A percentile compares a stretch with the other conserved stretches of the same genome.
Conservation (phyloP, 495 filamentous ascomycete species). For the Hypoxylon lenormandii region DNA sequence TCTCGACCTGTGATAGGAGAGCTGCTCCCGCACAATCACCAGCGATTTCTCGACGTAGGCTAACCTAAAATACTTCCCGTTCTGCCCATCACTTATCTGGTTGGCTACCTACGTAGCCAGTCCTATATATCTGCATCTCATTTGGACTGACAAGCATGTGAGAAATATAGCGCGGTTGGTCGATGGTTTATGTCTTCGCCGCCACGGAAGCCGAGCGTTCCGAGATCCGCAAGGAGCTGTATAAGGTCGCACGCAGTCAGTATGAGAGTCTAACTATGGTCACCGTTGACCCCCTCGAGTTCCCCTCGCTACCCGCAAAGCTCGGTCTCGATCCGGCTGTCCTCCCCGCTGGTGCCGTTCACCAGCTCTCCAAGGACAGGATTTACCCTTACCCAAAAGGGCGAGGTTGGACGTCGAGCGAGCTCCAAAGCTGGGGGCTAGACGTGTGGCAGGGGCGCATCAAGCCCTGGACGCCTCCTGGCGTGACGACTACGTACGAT, state of each 20-base stretch:
- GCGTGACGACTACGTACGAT: constrained; percentile 46
- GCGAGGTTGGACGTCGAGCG: constrained; percentile 32
- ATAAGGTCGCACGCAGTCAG: constrained; percentile 55
- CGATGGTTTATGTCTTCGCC: constrained; percentile 60
- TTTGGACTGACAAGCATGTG: constrained; percentile 3
- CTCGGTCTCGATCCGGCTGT: constrained; percentile 49
- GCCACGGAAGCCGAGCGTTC: constrained; percentile 44
- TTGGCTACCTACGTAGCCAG: neutral
- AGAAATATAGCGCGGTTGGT: constrained; percentile 51
- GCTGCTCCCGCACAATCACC: constrained; percentile 54
- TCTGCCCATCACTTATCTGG: neutral
- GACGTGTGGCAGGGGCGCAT: constrained; percentile 52
- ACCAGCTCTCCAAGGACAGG: constrained; percentile 52
- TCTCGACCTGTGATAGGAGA: constrained; percentile 55
- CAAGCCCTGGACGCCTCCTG: constrained; percentile 53
- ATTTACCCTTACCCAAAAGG: constrained; percentile 53
- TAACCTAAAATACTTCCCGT: neutral
- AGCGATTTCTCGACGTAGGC: constrained; percentile 55
- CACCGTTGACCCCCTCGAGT: constrained; percentile 58
- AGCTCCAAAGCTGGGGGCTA: constrained; percentile 50
- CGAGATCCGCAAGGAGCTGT: constrained; percentile 49
- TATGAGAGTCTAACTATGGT: constrained; percentile 56
- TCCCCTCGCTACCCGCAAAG: constrained; percentile 52
- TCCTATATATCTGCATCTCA: too few relatives aligned
- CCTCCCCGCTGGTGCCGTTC: constrained; percentile 52